Percentiles rank a stretch among this genome's conserved stretches.
These are phyloP conservation scores for Acorus gramineus DNA, from an alignment of 106 monocot genomes.

Conservation along the genomic window DNA sequence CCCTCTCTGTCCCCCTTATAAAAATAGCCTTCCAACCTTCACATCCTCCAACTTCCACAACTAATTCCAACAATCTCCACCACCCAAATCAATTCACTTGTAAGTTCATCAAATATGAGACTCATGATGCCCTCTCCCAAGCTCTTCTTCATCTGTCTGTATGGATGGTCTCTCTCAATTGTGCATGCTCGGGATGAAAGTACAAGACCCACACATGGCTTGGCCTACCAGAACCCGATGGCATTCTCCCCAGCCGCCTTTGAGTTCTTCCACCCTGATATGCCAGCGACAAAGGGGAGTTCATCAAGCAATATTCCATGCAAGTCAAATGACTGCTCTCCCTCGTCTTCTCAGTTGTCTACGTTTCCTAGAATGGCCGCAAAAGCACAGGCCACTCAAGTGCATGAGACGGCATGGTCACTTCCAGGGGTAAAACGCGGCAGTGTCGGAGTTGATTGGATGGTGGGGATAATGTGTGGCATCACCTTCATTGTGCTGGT, in stretches of 20 bases:
- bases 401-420: background rate
- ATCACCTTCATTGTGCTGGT: background rate
- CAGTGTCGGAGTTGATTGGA: background rate
- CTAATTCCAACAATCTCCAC: too few relatives aligned
- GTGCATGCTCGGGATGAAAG: background rate
- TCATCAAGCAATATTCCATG: too few relatives aligned
- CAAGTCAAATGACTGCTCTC: background rate
- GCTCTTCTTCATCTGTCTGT: too few relatives aligned
- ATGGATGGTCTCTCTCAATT: constrained; percentile 1
- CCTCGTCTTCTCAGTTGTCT: background rate
- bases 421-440: background rate
- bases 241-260: constrained; percentile 2
- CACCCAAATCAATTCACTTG: too few relatives aligned
- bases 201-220: constrained; percentile 1
- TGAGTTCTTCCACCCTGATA: constrained; percentile 5
- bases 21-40: too few relatives aligned
- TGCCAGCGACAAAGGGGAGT: background rate
- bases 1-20: too few relatives aligned
- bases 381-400: background rate
- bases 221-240: constrained; percentile 3
- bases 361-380: background rate
- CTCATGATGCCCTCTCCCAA: too few relatives aligned
- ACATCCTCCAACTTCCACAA: too few relatives aligned
- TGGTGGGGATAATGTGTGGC: background rate
- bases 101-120: too few relatives aligned